These are phyloP conservation scores for Lolium perenne DNA, from an alignment of 176 grass and related monocot species.

Conservation along the genomic window DNA sequence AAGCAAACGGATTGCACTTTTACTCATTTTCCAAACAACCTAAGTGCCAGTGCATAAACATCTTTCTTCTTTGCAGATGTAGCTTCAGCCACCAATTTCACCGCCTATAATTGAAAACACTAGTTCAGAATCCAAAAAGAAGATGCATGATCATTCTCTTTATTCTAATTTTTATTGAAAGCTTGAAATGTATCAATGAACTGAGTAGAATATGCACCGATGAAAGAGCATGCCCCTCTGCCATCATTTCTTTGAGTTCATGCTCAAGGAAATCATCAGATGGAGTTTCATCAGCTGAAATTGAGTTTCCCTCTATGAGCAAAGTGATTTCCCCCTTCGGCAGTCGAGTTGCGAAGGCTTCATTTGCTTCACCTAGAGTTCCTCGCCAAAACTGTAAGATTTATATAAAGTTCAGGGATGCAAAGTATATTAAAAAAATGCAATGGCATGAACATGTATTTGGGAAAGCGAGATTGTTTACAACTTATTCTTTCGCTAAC, in stretches of 20 bases:
- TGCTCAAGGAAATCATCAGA: slow-evolving; percentile 75
- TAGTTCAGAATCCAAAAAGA: slow-evolving; percentile 24
- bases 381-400: slow-evolving; percentile 92
- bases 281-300: slow-evolving; percentile 60
- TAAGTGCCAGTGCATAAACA: slow-evolving; percentile 91
- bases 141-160: background rate
- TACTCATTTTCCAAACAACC: slow-evolving; percentile 82
- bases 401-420: slow-evolving; percentile 14
- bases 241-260: slow-evolving; percentile 73
- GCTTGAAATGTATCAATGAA: slow-evolving; percentile 36
- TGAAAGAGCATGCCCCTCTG: slow-evolving; percentile 75
- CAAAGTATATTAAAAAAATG: background rate
- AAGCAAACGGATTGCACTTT: slow-evolving; percentile 43
- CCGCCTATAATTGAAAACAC: slow-evolving; percentile 58
- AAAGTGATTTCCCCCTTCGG: slow-evolving; percentile 93
- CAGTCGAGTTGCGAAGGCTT: slow-evolving; percentile 58
- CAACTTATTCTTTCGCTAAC: background rate
- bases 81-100: slow-evolving; percentile 77
- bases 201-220: slow-evolving; percentile 57
- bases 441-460: slow-evolving; percentile 14
- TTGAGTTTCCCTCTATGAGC: slow-evolving; percentile 70
- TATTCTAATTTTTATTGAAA: background rate
- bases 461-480: background rate
- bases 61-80: slow-evolving; percentile 94
- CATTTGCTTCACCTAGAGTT: slow-evolving; percentile 79